These are phyloP conservation scores for Saccharum spontaneum DNA, from an alignment of 176 grass and related monocot genomes.

Conservation along the genomic window DNA sequence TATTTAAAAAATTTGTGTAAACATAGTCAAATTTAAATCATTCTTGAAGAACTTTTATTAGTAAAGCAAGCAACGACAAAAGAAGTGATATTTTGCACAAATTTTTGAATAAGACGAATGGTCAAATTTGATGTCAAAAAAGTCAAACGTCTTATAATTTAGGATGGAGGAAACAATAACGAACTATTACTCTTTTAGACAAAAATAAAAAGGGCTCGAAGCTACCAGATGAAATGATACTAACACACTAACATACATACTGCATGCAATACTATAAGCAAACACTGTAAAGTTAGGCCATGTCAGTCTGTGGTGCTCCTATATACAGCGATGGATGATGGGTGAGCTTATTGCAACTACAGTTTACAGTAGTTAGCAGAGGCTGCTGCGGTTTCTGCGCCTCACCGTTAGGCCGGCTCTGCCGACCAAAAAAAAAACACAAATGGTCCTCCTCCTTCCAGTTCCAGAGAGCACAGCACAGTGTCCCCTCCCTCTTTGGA, in stretches of 20 bases:
- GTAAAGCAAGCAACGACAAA: too few relatives aligned
- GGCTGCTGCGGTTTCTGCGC: background rate
- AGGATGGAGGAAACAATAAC: too few relatives aligned
- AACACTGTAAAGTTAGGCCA: background rate
- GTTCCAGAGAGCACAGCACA: background rate
- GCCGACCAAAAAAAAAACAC: background rate
- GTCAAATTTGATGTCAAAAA: too few relatives aligned
- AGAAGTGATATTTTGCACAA: too few relatives aligned
- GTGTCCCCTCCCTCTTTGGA: background rate
- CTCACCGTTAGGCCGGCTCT: background rate
- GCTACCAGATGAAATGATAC: background rate
- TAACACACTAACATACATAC: background rate
- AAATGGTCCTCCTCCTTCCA: background rate
- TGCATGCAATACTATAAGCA: background rate
- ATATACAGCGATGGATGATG: background rate
- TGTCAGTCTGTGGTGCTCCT: background rate
- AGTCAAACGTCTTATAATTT: too few relatives aligned
- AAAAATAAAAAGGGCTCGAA: background rate
- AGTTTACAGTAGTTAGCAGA: background rate
- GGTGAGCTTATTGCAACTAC: background rate
- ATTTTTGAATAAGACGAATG: too few relatives aligned
- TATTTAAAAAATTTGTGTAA: too few relatives aligned
- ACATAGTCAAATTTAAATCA: too few relatives aligned
- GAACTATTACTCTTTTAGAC: too few relatives aligned
- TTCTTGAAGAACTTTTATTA: too few relatives aligned